A percentile compares a stretch with the other conserved stretches of the same genome.
Evolutionary conservation across 352 stramenopile species (phyloP).

Genomic region (Phytophthora cryptogea): DNA sequence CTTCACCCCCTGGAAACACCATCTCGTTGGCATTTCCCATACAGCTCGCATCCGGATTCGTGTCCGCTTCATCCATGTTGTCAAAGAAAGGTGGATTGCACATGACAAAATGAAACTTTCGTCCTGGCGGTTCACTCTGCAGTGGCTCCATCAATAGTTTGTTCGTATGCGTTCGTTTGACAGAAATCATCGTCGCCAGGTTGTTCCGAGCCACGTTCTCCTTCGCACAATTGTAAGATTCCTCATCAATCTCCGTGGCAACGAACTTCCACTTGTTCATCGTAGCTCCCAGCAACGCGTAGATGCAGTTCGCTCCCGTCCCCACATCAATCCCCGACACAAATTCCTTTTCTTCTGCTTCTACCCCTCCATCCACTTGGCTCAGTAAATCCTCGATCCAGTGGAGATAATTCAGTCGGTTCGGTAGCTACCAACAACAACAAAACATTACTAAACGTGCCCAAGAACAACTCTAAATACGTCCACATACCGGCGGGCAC

Average conservation of each 20-base stretch:
- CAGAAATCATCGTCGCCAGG: constrained; percentile 61
- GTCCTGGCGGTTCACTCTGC: constrained; percentile 17
- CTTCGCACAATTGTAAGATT: constrained; percentile 79
- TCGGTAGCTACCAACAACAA: constrained; percentile 56
- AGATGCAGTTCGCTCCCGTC: constrained; percentile 96
- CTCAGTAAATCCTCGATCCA: constrained; percentile 95
- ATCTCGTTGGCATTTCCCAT: constrained; percentile 84
- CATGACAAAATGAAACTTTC: constrained; percentile 93
- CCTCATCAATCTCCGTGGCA: constrained; percentile 93
- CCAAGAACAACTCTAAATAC: neutral
- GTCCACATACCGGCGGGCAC: constrained; percentile 90
- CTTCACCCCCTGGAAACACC: constrained; percentile 91
- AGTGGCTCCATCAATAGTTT: constrained; percentile 59
- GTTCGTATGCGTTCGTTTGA: constrained; percentile 51
- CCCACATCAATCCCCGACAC: constrained; percentile 94
- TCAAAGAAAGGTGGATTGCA: constrained; percentile 98
- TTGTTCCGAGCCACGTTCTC: constrained; percentile 92
- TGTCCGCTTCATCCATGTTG: constrained; percentile 71
- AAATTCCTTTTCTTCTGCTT: neutral
- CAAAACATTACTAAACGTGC: neutral
- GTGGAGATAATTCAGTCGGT: constrained; percentile 95
- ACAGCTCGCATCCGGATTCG: constrained; percentile 73
- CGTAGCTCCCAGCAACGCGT: constrained; percentile 90
- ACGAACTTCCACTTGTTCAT: constrained; percentile 93
- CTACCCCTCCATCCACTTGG: constrained; percentile 31